Percentiles rank a stretch among this genome's conserved stretches.
Evolutionary conservation across 2,329 filamentous ascomycete species (phyloP).

Genomic region (Ascochyta viciae-villosae): DNA sequence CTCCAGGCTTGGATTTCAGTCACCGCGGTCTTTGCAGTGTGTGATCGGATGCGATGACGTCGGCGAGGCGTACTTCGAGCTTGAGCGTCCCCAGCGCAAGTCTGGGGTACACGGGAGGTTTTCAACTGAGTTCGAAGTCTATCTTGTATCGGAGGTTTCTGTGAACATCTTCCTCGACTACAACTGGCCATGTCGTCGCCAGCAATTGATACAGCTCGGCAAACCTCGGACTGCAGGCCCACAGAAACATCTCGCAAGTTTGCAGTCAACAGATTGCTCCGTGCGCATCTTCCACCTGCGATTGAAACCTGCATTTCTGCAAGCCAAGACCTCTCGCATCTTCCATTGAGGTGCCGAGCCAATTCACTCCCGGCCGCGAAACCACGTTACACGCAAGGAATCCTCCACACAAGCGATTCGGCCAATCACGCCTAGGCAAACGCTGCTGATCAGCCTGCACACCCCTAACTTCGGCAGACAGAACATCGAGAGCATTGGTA

Average conservation of each 20-base stretch:
- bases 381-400: not conserved
- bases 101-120: too few relatives aligned
- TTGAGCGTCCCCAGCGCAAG: not conserved
- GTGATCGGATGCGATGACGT: conserved; percentile 13
- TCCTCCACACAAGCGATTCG: not conserved
- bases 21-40: conserved; percentile 16
- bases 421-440: not conserved
- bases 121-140: not conserved
- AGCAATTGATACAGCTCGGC: conserved; percentile 12
- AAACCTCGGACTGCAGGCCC: conserved; percentile 21
- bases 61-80: not conserved
- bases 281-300: conserved; percentile 1
- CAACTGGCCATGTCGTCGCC: not conserved
- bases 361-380: not conserved
- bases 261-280: conserved; percentile 5
- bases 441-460: not conserved
- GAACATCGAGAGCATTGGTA: not conserved
- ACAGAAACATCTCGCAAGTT: conserved; percentile 27
- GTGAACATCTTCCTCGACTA: not conserved
- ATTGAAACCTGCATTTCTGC: conserved; percentile 4
- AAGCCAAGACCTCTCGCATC: conserved; percentile 8
- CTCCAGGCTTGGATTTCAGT: conserved; percentile 9
- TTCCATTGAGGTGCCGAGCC: not conserved
- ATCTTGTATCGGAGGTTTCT: too few relatives aligned
- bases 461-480: conserved; percentile 1